phyloP scores from a whole-genome alignment of 2,329 filamentous ascomycete genomes.

The Helotiales sp. region DNA sequence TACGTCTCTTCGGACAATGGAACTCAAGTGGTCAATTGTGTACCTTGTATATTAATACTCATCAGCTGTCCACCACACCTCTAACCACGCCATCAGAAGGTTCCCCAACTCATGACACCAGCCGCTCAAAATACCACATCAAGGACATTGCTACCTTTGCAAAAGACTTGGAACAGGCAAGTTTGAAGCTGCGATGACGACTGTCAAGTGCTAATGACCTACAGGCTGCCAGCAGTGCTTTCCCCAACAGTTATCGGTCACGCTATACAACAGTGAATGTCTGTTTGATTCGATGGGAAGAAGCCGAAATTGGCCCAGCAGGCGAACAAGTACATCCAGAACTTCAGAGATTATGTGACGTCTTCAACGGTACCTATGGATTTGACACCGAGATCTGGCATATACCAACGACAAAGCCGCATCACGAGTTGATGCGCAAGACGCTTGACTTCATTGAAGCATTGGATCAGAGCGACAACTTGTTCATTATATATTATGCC shows the following conservation, averaged over 20 bases:
- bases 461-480: constrained; percentile 11
- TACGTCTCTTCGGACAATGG: too few relatives aligned
- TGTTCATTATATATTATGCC: constrained; percentile 10
- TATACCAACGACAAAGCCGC: constrained; percentile 22
- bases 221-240: constrained; percentile 13
- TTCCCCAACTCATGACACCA: neutral
- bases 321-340: too few relatives aligned
- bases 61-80: too few relatives aligned
- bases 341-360: too few relatives aligned
- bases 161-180: neutral
- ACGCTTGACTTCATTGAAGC: constrained; percentile 17
- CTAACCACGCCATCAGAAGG: too few relatives aligned
- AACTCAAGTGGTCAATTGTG: too few relatives aligned
- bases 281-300: constrained; percentile 18
- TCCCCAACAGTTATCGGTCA: constrained; percentile 9
- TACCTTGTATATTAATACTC: too few relatives aligned
- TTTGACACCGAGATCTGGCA: constrained; percentile 25
- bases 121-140: neutral
- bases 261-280: constrained; percentile 16
- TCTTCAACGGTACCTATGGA: constrained; percentile 16
- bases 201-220: neutral
- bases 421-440: constrained; percentile 22
- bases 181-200: neutral
- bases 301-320: constrained; percentile 9
- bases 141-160: neutral